Percentiles rank a stretch among this genome's conserved stretches.
Conservation (phyloP, 192 early-diverging fungal genomes). For the Piromyces finnis region DNA sequence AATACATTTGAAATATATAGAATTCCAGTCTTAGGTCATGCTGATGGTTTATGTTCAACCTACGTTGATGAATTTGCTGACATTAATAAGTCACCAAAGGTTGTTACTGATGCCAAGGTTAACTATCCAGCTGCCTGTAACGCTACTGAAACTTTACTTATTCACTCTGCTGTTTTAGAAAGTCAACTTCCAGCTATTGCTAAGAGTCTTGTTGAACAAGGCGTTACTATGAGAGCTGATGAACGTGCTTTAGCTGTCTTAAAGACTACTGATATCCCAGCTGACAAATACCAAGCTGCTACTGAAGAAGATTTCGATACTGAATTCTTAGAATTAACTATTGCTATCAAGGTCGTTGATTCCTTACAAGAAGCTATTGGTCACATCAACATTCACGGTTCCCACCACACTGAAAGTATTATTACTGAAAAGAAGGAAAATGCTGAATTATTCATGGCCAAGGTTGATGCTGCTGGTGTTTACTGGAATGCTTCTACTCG, state of each 20-base stretch:
- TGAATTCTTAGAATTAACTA: slow-evolving; percentile 73
- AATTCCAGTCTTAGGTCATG: slow-evolving; percentile 98
- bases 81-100: slow-evolving; percentile 47
- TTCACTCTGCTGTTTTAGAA: slow-evolving; percentile 36
- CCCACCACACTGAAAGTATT: slow-evolving; percentile 91
- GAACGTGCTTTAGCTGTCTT: slow-evolving; percentile 14
- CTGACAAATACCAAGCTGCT: slow-evolving; percentile 9
- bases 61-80: slow-evolving; percentile 75
- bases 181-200: slow-evolving; percentile 26
- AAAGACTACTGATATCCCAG: slow-evolving; percentile 4
- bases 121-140: slow-evolving; percentile 95
- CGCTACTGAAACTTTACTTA: slow-evolving; percentile 76
- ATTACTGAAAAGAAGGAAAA: slow-evolving; percentile 54
- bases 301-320: slow-evolving; percentile 58
- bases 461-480: slow-evolving; percentile 92
- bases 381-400: slow-evolving; percentile 86
- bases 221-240: slow-evolving; percentile 47
- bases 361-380: slow-evolving; percentile 60
- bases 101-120: slow-evolving; percentile 83
- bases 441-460: slow-evolving; percentile 73
- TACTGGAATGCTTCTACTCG: slow-evolving; percentile 93
- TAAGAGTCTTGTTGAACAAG: slow-evolving; percentile 27
- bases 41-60: slow-evolving; percentile 89
- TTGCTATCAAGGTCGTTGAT: slow-evolving; percentile 65
- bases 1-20: slow-evolving; percentile 20